Evolutionary conservation across 2,329 filamentous ascomycete species (phyloP), one percentile per base, ranked within the genome.

Genomic region (Neofusicoccum sp.): DNA sequence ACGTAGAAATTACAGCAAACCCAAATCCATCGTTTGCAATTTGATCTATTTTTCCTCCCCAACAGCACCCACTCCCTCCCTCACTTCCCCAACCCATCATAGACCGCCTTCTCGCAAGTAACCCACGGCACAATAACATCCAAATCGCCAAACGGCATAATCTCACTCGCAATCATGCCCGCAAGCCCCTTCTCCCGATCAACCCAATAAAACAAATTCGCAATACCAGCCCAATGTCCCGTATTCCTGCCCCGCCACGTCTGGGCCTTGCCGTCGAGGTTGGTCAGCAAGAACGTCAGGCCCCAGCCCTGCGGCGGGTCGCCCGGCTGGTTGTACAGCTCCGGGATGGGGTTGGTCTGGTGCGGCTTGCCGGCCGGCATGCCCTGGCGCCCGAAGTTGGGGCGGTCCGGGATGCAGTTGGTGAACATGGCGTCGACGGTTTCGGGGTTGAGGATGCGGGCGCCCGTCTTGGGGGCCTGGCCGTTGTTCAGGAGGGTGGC

Each of bases 371-470:
- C 75, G 1, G 79, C 78, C 0, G 80, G 71, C 2, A 85, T 76
- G 2, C 69, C 68, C 64, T 78, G 37, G 1, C 82, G 77, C 1
- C 79, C 78, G 62, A 84, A 86, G 65, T 87, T 69, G 0, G 85
- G 85, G 52, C 83, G 80, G 1, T 81, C 64, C 0, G 83, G 79
- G 56, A 89, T 82, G 66, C 87, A 87, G 70, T 91, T 90, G 63
- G 77, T 78, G 72, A 87, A 90, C 85, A 91, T 88, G 36, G 83
- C 74, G 11, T 87, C 80, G 0, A 91, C 83, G 0, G 87, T 89
- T 34, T 81, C 77, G 14, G 81, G 78, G 22, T 79, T 76, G 6
- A 91, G 78, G 36, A 91, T 81, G 58, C 79, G 77, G 0, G 73
- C 71, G 1, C 83, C 82, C 0, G 86, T 90, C 0, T 68, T 78